These are phyloP conservation scores for Abrus precatorius DNA, from an alignment of 306 rosid genomes.

Conservation along the genomic window DNA sequence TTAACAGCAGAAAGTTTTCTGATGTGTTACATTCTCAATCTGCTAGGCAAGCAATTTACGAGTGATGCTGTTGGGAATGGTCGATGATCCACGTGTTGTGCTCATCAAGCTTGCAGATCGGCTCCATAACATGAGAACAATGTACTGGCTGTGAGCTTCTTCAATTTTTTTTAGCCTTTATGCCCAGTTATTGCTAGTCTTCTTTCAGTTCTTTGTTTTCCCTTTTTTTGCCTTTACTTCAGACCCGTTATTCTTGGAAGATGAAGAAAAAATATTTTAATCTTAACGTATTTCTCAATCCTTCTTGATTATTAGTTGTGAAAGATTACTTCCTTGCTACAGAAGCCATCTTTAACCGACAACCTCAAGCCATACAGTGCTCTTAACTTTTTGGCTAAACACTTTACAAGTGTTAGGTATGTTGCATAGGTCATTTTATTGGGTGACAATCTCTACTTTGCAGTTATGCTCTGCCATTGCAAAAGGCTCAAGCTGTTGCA, in stretches of 20 bases:
- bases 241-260: constrained; percentile 7
- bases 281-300: constrained; percentile 1
- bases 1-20: constrained; percentile 48
- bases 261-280: constrained; percentile 26
- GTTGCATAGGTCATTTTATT: constrained; percentile 39
- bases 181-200: constrained; percentile 27
- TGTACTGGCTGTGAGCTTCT: constrained; percentile 65
- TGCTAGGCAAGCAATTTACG: constrained; percentile 87
- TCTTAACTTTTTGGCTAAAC: constrained; percentile 42
- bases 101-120: constrained; percentile 99
- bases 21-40: constrained; percentile 55
- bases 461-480: constrained; percentile 85
- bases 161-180: constrained; percentile 20
- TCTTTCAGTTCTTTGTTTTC: constrained; percentile 2
- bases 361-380: constrained; percentile 20
- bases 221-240: constrained; percentile 36
- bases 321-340: constrained; percentile 14
- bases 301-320: constrained; percentile 21
- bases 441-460: constrained; percentile 46
- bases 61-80: constrained; percentile 99
- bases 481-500: constrained; percentile 95
- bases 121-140: constrained; percentile 99
- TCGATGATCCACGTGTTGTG: constrained; percentile 98
- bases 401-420: constrained; percentile 26
- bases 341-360: constrained; percentile 27